phyloP scores from a whole-genome alignment of 306 rosid genomes.

The Cercis canadensis region DNA sequence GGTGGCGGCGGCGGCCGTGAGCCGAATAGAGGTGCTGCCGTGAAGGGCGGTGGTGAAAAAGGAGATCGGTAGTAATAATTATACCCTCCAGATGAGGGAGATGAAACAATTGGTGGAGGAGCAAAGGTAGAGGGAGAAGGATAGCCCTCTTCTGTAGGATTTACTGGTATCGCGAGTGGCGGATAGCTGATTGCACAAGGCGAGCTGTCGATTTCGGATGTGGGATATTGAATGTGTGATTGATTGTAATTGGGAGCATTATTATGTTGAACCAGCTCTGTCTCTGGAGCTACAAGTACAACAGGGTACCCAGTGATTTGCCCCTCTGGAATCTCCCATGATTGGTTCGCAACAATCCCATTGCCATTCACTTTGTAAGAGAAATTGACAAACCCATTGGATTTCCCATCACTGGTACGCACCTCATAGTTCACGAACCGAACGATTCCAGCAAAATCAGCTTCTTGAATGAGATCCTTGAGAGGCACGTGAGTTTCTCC shows the following conservation, averaged over 20 bases:
- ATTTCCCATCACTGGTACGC: slow-evolving; percentile 43
- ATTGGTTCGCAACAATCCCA: background rate
- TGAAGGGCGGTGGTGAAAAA: background rate
- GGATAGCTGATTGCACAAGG: slow-evolving; percentile 22
- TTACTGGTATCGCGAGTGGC: slow-evolving; percentile 8
- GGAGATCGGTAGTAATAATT: slow-evolving; percentile 14
- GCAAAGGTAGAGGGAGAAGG: background rate
- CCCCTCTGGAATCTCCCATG: slow-evolving; percentile 35
- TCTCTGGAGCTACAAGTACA: slow-evolving; percentile 13
- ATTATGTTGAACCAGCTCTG: background rate
- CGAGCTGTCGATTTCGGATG: slow-evolving; percentile 16
- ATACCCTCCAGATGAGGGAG: slow-evolving; percentile 23
- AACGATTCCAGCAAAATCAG: slow-evolving; percentile 3
- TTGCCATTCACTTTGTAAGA: slow-evolving; percentile 39
- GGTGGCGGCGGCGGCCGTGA: slow-evolving; percentile 13
- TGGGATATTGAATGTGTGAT: slow-evolving; percentile 24
- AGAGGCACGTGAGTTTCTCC: slow-evolving; percentile 54
- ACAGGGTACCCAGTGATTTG: slow-evolving; percentile 50
- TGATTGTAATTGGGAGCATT: background rate
- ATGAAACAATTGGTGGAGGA: background rate
- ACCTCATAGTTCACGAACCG: slow-evolving; percentile 57
- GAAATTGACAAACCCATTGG: slow-evolving; percentile 57
- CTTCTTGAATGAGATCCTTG: slow-evolving; percentile 41
- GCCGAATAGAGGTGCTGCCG: background rate
- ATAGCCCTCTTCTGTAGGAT: background rate